Base-by-base conservation (phyloP, 495 filamentous ascomycete species). In the Podospora pseudopauciseta region DNA sequence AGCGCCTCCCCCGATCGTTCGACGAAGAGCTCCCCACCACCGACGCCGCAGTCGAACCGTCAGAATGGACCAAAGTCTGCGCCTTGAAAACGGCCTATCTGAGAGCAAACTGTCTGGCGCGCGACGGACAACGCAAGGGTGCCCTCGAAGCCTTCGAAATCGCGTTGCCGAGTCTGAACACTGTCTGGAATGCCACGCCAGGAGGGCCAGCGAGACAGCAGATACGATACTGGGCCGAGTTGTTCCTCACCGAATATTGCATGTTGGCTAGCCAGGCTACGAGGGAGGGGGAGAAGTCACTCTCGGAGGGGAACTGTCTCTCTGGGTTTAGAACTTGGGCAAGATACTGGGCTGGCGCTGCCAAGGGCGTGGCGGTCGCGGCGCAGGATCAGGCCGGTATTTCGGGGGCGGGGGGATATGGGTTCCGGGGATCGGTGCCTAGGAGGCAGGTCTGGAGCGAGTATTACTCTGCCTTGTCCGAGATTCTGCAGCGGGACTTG, bases 1-100 rank as follows among this genome's bases (percentile, higher is more conserved):
- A 80, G 44, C 85, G 82, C 19, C 81, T 96, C 19, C 90, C 92
- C 26, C 85, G 83, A 65, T 83, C 87, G 68, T 81, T 91, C 63
- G 84, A 81, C 55, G 74, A 78, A 55, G 82, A 85, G 58, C 74
- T 87, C 55, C 74, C 85, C n/a, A 9, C 56, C 57, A 15, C 56
- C 57, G 79, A 79, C 55, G 75, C 90, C 64, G 75, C 82, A 68
- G 79, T 80, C 2, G 70, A 78, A 15, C 77, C 85, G 15, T 84
- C 88, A 4, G 84, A 86, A 70, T 96, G 92, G 92, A 90, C 90
- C 5, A 87, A 87, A 64, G 88, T 93, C 5, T 96, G 92, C 76
- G 84, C 90, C 20, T 82, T 94, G 9, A 95, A 94, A 75, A 87
- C 87, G 53, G 85, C 86, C 44, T 96, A 90, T 70, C 81, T 97